A percentile compares a stretch with the other conserved stretches of the same genome.
Conservation (phyloP, 306 rosid species). For the Rosa persica region DNA sequence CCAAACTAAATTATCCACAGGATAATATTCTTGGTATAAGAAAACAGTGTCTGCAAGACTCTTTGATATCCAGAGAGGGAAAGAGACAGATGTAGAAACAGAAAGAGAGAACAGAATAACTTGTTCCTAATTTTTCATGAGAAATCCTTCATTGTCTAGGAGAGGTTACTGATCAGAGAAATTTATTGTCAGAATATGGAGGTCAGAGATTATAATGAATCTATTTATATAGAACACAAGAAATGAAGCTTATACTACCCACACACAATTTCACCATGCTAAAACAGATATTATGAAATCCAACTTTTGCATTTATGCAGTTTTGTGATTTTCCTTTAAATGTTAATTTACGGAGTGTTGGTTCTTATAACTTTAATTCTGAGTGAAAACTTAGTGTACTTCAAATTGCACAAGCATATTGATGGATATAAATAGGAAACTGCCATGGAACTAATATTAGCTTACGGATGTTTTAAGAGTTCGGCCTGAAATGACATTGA, state of each 20-base stretch:
- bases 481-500: background rate
- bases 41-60: background rate
- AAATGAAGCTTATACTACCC: background rate
- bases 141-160: background rate
- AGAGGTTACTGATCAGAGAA: background rate
- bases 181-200: background rate
- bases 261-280: background rate
- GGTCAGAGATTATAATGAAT: background rate
- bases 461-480: background rate
- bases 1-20: background rate
- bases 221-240: no score
- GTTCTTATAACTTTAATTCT: no score
- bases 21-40: background rate
- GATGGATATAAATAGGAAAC: background rate
- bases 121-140: background rate
- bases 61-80: background rate
- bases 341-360: background rate
- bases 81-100: background rate
- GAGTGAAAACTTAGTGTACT: background rate
- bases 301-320: background rate
- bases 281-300: background rate
- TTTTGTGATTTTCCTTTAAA: background rate
- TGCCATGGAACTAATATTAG: background rate
- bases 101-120: background rate
- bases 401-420: background rate